Base-by-base conservation (phyloP, 257 asterid genomes). In the Solanum lycopersicoides region DNA sequence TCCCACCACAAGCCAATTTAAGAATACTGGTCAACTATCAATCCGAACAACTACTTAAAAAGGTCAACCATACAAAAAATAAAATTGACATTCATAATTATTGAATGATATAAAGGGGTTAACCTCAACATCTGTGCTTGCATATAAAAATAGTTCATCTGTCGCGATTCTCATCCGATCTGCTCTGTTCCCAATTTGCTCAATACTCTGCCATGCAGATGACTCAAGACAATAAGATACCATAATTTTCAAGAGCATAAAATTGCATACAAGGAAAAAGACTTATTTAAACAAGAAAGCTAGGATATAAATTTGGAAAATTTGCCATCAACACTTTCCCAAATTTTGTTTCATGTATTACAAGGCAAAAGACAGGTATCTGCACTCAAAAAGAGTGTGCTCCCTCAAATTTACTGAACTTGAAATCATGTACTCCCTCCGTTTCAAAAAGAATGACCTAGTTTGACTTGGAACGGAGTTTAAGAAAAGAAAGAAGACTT, bases 81-180 rank as follows among this genome's bases (percentile, higher is more conserved):
- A 34, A 82, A 32, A 50, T 28, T 28, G 41, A 1, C 42, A 28
- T 20, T 50, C 45, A 32, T 50, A 50, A 47, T 16, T 28, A 30
- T 30, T 80, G 68, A 80, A 47, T 32, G 44, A 80, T 80, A 47
- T 80, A 25, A 85, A 87, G 85, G 87, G 56, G 41, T 86, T 90
- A 77, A 95, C 99, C 98, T 97, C 98, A 88, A 96, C 87, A 91
- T 96, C 96, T 89, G 99, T 97, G 93, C 98, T 96, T 39, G 99
- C 91, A 88, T 92, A 91, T 87, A 97, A 91, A 91, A 86, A 97
- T 83, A 96, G 93, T 79, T 92, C 95, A 76, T 89, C 94, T 32
- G 97, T 84, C 74, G 88, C 91, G 90, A 96, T 94, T 87, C 87
- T 82, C 93, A 95, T 92, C 87, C 99, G 98, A 84, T 93, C 96